Base-by-base conservation (phyloP, 2,329 filamentous ascomycete genomes). In the Colletotrichum lindemuthianum region DNA sequence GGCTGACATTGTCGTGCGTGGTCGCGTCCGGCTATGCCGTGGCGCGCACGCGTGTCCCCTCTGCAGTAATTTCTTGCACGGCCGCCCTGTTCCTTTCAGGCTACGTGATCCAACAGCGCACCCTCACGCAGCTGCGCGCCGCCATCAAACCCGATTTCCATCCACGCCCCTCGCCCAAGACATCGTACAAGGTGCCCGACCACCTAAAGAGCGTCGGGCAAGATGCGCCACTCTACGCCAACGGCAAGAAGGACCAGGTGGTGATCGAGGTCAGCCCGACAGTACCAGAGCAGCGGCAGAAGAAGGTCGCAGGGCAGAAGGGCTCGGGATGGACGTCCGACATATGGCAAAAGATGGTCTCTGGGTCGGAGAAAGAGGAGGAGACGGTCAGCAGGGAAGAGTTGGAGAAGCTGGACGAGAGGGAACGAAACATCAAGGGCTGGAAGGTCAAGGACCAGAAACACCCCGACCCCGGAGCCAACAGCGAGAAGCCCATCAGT, bases 91-190 rank as follows among this genome's bases (percentile, higher is more conserved):
- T 97, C 76, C 83, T 97, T 37, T 93, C 92, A 55, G 94, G 94
- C 72, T 97, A 96, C 76, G 86, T 89, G 3, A 85, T 97, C 57
- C 94, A 97, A 73, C 94, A 97, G 77, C 88, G 92, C 71, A 96
- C 93, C 0, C 87, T 97, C 5, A 86, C 86, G 67, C 90, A 90
- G 70, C 84, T 97, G 37, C 91, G 95, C 71, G 81, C 84, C 60
- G 91, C 91, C 15, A 90, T 97, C 71, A 85, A 84, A 69, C 84
- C 82, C 54, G 73, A 82, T 67, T 76, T 81, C 72, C 36, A 43
- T 11, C 37, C 58, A 32, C 78, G 73, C 8, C 79, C 82, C 6
- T 79, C 79, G 1, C 82, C 83, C 6, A 80, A 82, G 64, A 77
- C 82, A 48, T 65, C 61, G 40, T 65, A 65, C 58, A 82, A 83